Conservation (phyloP, 257 asterid genomes). For the Henckelia pumila region DNA sequence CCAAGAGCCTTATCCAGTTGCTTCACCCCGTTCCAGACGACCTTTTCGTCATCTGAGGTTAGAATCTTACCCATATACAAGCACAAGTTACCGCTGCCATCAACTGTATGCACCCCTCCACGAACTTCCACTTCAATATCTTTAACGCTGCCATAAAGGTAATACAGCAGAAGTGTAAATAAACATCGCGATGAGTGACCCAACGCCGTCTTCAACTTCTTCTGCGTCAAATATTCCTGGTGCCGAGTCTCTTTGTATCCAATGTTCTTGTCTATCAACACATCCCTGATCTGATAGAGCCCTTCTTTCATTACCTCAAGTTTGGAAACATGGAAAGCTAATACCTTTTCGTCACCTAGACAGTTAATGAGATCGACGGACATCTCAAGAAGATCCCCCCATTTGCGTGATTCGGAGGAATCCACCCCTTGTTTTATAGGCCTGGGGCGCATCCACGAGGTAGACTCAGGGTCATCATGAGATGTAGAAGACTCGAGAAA, state of each 20-base stretch:
- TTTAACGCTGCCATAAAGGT: slow-evolving; percentile 53
- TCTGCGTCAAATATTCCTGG: slow-evolving; percentile 70
- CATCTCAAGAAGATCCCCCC: slow-evolving; percentile 83
- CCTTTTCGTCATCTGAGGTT: slow-evolving; percentile 59
- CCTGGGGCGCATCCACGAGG: slow-evolving; percentile 86
- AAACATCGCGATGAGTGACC: slow-evolving; percentile 80
- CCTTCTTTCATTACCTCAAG: slow-evolving; percentile 86
- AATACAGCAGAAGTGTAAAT: slow-evolving; percentile 66
- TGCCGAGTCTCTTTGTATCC: slow-evolving; percentile 69
- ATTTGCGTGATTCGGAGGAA: slow-evolving; percentile 38
- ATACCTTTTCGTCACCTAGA: slow-evolving; percentile 42
- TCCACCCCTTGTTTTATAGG: slow-evolving; percentile 43
- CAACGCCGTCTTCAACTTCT: slow-evolving; percentile 60
- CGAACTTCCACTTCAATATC: slow-evolving; percentile 75
- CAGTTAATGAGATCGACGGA: slow-evolving; percentile 53
- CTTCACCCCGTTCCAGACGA: slow-evolving; percentile 57
- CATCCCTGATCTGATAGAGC: slow-evolving; percentile 67
- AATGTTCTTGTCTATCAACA: slow-evolving; percentile 59
- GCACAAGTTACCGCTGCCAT: slow-evolving; percentile 41
- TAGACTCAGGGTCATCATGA: slow-evolving; percentile 60
- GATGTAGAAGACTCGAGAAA: slow-evolving; percentile 49
- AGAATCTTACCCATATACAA: slow-evolving; percentile 78
- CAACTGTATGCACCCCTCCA: slow-evolving; percentile 62
- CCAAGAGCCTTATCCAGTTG: slow-evolving; percentile 71
- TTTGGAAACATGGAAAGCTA: slow-evolving; percentile 45